These are phyloP conservation scores for Juncus inflexus DNA, from an alignment of 176 grass and related monocot species.

Conservation along the genomic window DNA sequence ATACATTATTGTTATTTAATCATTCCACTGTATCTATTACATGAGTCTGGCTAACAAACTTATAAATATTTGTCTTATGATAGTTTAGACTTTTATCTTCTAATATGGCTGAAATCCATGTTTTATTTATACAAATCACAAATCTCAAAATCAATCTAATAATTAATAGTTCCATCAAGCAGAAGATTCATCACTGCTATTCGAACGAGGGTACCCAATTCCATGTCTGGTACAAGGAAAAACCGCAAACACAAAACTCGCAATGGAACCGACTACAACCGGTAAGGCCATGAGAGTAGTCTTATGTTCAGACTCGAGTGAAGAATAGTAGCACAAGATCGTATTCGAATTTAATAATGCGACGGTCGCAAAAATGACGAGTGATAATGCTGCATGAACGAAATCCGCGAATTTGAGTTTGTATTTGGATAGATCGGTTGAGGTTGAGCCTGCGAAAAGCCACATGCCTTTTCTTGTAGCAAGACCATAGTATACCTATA, in stretches of 20 bases:
- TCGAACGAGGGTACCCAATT: slow-evolving; percentile 45
- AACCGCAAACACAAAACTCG: slow-evolving; percentile 51
- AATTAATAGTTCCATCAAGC: not conserved
- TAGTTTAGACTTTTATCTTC: too few relatives aligned
- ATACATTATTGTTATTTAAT: too few relatives aligned
- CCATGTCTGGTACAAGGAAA: slow-evolving; percentile 70
- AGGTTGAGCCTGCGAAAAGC: slow-evolving; percentile 52
- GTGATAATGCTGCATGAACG: slow-evolving; percentile 46
- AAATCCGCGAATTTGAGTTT: slow-evolving; percentile 52
- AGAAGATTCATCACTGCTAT: slow-evolving; percentile 5
- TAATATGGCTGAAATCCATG: not conserved
- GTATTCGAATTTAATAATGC: slow-evolving; percentile 61
- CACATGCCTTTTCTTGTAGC: slow-evolving; percentile 41
- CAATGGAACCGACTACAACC: slow-evolving; percentile 46
- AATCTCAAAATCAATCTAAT: not conserved
- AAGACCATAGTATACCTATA: slow-evolving; percentile 68
- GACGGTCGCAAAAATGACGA: slow-evolving; percentile 57
- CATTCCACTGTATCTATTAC: too few relatives aligned
- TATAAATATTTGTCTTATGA: too few relatives aligned
- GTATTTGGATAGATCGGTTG: slow-evolving; percentile 51
- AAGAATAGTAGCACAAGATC: slow-evolving; percentile 50
- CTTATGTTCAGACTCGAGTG: slow-evolving; percentile 39
- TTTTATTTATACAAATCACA: slow-evolving; percentile 3
- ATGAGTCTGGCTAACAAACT: too few relatives aligned
- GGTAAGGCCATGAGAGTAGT: slow-evolving; percentile 56